Conservation (phyloP, 306 rosid species). For the Sesbania bispinosa region DNA sequence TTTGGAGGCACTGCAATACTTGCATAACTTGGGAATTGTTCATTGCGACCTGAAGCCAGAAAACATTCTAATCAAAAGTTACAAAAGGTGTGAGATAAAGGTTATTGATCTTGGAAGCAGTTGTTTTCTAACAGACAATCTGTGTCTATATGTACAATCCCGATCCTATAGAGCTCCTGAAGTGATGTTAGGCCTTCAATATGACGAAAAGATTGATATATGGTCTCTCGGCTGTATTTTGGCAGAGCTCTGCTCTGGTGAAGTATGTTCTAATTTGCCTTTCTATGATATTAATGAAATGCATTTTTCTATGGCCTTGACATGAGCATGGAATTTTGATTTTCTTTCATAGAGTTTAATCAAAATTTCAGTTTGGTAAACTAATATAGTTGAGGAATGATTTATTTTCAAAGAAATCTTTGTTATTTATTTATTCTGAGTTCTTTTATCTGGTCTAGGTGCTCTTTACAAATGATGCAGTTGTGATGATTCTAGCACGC, state of each 20-base stretch:
- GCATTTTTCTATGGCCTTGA: not conserved
- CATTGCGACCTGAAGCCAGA: conserved; percentile 99
- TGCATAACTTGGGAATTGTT: conserved; percentile 83
- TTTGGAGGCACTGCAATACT: conserved; percentile 88
- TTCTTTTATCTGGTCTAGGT: conserved; percentile 50
- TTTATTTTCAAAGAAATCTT: not conserved
- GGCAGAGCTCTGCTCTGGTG: conserved; percentile 95
- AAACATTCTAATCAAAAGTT: conserved; percentile 84
- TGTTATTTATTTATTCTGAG: not conserved
- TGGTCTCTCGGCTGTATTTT: conserved; percentile 99
- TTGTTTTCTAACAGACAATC: conserved; percentile 80
- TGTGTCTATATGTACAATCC: conserved; percentile 92
- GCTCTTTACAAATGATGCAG: conserved; percentile 78
- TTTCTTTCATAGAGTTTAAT: not conserved
- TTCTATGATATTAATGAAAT: conserved; percentile 1
- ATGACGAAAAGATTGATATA: conserved; percentile 85
- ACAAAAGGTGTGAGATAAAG: conserved; percentile 83
- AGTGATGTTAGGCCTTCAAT: conserved; percentile 93
- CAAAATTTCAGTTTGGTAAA: not conserved
- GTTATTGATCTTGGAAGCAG: conserved; percentile 98
- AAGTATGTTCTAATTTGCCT: conserved; percentile 52
- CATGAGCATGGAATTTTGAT: not conserved
- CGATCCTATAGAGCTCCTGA: conserved; percentile 99
- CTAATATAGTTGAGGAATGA: not conserved
- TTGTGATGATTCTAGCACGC: conserved; percentile 78